Percentiles rank a stretch among this genome's conserved stretches.
Conservation (phyloP, 352 stramenopile species). For the Phytophthora brassicae region DNA sequence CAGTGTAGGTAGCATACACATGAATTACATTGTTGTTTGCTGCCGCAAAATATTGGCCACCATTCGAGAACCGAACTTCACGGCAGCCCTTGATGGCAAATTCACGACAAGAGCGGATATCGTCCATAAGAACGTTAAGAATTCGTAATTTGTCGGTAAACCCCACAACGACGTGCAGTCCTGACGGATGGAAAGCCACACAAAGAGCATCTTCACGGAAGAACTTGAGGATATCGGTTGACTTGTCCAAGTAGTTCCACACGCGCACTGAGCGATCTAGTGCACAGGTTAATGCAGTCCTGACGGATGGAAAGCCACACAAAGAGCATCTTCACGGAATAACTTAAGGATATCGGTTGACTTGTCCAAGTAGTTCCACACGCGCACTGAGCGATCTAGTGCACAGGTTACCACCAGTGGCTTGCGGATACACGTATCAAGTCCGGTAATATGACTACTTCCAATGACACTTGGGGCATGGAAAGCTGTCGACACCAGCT, state of each 20-base stretch:
- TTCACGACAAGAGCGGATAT: conserved; percentile 90
- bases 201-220: conserved; percentile 91
- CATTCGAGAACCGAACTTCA: conserved; percentile 91
- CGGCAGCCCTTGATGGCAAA: conserved; percentile 91
- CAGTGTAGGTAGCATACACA: conserved; percentile 82
- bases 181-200: conserved; percentile 91
- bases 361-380: conserved; percentile 95
- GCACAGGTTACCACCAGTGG: conserved; percentile 90
- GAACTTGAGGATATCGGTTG: conserved; percentile 89
- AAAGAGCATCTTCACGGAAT: conserved; percentile 90
- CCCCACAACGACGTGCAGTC: conserved; percentile 87
- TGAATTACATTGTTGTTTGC: conserved; percentile 89
- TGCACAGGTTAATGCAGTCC: too few species aligned
- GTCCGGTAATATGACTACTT: conserved; percentile 82
- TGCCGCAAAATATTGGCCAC: conserved; percentile 90
- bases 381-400: conserved; percentile 88
- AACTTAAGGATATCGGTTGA: conserved; percentile 90
- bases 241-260: conserved; percentile 95
- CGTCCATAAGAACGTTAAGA: conserved; percentile 95
- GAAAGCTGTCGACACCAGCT: conserved; percentile 88
- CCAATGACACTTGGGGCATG: conserved; percentile 71
- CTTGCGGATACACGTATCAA: conserved; percentile 93
- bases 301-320: conserved; percentile 91
- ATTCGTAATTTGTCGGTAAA: conserved; percentile 94
- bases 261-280: conserved; percentile 91